A percentile compares a stretch with the other conserved stretches of the same genome.
Conservation (phyloP, 2,329 filamentous ascomycete species). For the Fusarium camptoceras region DNA sequence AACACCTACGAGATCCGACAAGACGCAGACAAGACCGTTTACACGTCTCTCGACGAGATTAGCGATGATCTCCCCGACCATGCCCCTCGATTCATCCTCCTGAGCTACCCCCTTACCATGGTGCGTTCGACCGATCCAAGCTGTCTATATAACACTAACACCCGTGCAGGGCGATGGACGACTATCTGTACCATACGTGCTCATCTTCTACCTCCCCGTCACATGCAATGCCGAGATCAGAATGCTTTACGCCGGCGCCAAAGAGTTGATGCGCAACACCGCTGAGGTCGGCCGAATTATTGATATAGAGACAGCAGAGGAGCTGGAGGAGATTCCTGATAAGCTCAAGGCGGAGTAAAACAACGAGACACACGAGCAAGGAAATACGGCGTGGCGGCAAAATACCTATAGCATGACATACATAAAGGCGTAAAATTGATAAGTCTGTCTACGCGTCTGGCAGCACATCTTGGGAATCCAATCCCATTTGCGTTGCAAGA, state of each 20-base stretch:
- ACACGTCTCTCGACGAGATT: slow-evolving; percentile 83
- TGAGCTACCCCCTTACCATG: slow-evolving; percentile 90
- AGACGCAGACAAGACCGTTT: slow-evolving; percentile 80
- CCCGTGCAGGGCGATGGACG: slow-evolving; percentile 77
- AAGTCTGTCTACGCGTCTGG: slow-evolving; percentile 48
- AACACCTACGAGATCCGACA: slow-evolving; percentile 89
- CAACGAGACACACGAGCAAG: neutral
- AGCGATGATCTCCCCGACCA: slow-evolving; percentile 93
- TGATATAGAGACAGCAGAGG: slow-evolving; percentile 84
- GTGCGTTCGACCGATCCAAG: slow-evolving; percentile 60
- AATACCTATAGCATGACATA: slow-evolving; percentile 35
- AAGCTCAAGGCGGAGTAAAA: slow-evolving; percentile 57
- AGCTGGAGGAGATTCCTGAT: slow-evolving; percentile 82
- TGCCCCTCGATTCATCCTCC: slow-evolving; percentile 86
- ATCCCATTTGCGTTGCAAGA: slow-evolving; percentile 73
- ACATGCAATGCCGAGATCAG: slow-evolving; percentile 88
- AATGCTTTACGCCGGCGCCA: slow-evolving; percentile 96
- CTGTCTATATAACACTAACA: slow-evolving; percentile 26
- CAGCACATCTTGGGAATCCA: slow-evolving; percentile 67
- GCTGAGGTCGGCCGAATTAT: slow-evolving; percentile 90
- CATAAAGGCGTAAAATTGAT: slow-evolving; percentile 23
- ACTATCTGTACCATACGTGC: slow-evolving; percentile 89
- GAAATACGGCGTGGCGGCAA: neutral
- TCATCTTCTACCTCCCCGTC: slow-evolving; percentile 93
- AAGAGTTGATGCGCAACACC: slow-evolving; percentile 94